Percentiles rank a stretch among this genome's conserved stretches.
Evolutionary conservation across 371 early-diverging fungal species (phyloP).

Genomic region (Zancudomyces culisetae): DNA sequence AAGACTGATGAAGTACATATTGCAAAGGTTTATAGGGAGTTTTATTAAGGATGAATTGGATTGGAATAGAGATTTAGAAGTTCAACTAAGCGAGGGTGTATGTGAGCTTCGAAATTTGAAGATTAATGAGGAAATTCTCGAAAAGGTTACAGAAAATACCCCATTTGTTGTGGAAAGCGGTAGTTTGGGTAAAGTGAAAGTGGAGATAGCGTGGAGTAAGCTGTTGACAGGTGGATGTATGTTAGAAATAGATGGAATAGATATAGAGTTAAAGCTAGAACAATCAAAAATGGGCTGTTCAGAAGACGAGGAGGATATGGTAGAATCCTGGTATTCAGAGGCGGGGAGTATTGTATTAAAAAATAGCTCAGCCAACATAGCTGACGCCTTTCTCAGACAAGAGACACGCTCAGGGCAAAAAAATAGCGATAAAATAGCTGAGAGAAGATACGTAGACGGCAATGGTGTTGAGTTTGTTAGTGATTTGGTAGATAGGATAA

Average conservation of each 20-base stretch:
- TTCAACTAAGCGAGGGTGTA: slow-evolving; percentile 63
- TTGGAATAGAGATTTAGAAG: slow-evolving; percentile 58
- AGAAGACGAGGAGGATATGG: slow-evolving; percentile 4
- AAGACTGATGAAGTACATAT: slow-evolving; percentile 59
- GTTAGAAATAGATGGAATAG: slow-evolving; percentile 43
- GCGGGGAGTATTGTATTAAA: slow-evolving; percentile 47
- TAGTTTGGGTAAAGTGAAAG: slow-evolving; percentile 43
- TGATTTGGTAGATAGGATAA: slow-evolving; percentile 26
- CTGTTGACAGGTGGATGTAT: slow-evolving; percentile 57
- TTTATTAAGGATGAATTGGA: slow-evolving; percentile 62
- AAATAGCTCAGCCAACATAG: slow-evolving; percentile 72
- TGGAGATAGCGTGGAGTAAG: slow-evolving; percentile 62
- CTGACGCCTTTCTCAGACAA: slow-evolving; percentile 60
- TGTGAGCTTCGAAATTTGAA: slow-evolving; percentile 56
- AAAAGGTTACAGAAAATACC: slow-evolving; percentile 41
- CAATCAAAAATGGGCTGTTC: no score
- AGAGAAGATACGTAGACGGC: slow-evolving; percentile 3
- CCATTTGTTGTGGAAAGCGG: slow-evolving; percentile 53
- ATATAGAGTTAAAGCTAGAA: slow-evolving; percentile 5
- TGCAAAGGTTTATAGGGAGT: slow-evolving; percentile 65
- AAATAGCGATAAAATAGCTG: background rate
- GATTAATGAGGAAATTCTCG: slow-evolving; percentile 41
- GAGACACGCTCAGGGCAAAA: slow-evolving; percentile 24
- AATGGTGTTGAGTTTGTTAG: slow-evolving; percentile 22
- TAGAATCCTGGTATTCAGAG: slow-evolving; percentile 25